Conservation (phyloP, 2,329 filamentous ascomycete species). For the Neofusicoccum ribis region DNA sequence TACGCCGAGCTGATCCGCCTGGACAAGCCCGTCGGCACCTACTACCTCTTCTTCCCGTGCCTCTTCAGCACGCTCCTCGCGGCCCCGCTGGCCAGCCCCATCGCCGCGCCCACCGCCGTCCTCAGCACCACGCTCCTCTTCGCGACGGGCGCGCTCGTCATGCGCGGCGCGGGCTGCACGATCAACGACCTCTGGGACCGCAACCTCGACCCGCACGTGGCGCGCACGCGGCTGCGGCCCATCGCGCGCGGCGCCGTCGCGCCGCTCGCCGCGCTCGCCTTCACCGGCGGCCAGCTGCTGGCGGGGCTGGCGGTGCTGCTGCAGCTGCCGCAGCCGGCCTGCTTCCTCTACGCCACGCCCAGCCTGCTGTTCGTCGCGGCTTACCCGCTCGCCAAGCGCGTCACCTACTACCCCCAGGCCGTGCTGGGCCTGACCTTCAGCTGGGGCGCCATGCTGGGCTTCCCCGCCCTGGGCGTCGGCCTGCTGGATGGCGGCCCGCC, state of each 20-base stretch:
- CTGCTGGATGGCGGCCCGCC: conserved; percentile 65
- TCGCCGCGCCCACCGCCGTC: conserved; percentile 61
- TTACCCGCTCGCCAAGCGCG: conserved; percentile 81
- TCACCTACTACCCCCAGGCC: conserved; percentile 85
- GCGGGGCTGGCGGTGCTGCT: conserved; percentile 72
- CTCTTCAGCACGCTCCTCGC: conserved; percentile 82
- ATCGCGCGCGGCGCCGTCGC: conserved; percentile 78
- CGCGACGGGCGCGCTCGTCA: conserved; percentile 73
- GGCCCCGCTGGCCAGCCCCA: conserved; percentile 65
- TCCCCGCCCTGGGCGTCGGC: conserved; percentile 78
- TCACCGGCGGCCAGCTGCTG: conserved; percentile 72
- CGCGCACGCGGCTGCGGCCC: conserved; percentile 73
- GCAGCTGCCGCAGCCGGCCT: conserved; percentile 68
- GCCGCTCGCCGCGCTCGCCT: conserved; percentile 69
- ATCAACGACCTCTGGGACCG: conserved; percentile 92
- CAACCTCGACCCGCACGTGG: conserved; percentile 78
- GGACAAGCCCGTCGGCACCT: conserved; percentile 78
- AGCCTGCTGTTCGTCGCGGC: conserved; percentile 70
- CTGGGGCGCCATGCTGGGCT: conserved; percentile 87
- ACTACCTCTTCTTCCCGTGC: conserved; percentile 84
- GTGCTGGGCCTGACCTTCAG: conserved; percentile 83
- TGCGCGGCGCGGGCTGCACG: conserved; percentile 84
- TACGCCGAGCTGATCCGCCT: conserved; percentile 81
- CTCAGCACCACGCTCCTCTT: conserved; percentile 68
- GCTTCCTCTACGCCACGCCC: conserved; percentile 76